These are phyloP conservation scores for Tephrocybe sp. DNA, from an alignment of 768 basidiomycete genomes.

Conservation along the genomic window DNA sequence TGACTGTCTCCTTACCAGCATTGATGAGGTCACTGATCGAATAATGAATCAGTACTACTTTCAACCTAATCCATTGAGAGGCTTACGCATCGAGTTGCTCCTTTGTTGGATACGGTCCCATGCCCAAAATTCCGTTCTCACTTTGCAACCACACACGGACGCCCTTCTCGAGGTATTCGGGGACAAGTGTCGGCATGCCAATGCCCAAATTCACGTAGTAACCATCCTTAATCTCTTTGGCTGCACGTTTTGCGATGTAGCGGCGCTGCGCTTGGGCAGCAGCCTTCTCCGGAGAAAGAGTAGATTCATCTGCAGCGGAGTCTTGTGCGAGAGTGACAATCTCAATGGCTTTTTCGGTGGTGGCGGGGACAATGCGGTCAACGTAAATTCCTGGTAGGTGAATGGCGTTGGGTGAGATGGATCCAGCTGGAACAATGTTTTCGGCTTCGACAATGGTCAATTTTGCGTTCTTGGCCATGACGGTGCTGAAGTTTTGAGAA, in stretches of 20 bases:
- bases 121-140: slow-evolving; percentile 87
- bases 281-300: slow-evolving; percentile 47
- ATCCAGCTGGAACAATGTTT: slow-evolving; percentile 81
- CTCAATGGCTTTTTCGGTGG: slow-evolving; percentile 76
- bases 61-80: not conserved
- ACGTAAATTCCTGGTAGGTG: slow-evolving; percentile 87
- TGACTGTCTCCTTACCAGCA: slow-evolving; percentile 93
- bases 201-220: slow-evolving; percentile 89
- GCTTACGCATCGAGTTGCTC: slow-evolving; percentile 79
- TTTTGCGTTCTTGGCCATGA: slow-evolving; percentile 88
- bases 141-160: slow-evolving; percentile 88
- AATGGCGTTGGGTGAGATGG: slow-evolving; percentile 76
- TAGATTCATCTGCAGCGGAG: slow-evolving; percentile 23
- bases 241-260: slow-evolving; percentile 82
- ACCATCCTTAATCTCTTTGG: slow-evolving; percentile 85
- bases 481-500: slow-evolving; percentile 82
- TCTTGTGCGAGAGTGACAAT: slow-evolving; percentile 63
- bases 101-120: slow-evolving; percentile 87
- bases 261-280: slow-evolving; percentile 55
- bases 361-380: slow-evolving; percentile 82
- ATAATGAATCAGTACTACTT: slow-evolving; percentile 2
- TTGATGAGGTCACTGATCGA: slow-evolving; percentile 79
- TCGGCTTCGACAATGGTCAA: slow-evolving; percentile 94
- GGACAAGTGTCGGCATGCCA: slow-evolving; percentile 88
- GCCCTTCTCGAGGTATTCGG: slow-evolving; percentile 69